These are phyloP conservation scores for Tuber melanosporum DNA, from an alignment of 495 filamentous ascomycete species.

Conservation along the genomic window DNA sequence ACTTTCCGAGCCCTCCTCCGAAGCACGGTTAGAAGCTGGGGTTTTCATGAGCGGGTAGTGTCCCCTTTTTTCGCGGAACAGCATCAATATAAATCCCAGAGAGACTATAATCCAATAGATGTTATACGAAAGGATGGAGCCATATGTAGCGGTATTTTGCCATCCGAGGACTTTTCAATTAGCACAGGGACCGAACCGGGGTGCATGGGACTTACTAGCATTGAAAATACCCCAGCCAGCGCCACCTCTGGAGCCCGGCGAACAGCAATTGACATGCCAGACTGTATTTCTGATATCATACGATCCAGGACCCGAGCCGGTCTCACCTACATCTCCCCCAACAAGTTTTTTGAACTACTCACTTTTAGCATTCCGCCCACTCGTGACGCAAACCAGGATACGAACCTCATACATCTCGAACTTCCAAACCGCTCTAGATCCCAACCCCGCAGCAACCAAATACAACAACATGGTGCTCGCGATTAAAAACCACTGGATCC, in stretches of 20 bases:
- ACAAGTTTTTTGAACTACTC: slow-evolving; percentile 42
- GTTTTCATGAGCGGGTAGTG: slow-evolving; percentile 56
- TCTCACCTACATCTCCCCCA: slow-evolving; percentile 68
- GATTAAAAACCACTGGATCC: slow-evolving; percentile 62
- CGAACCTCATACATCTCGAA: slow-evolving; percentile 49
- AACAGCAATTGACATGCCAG: slow-evolving; percentile 93
- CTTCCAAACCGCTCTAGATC: slow-evolving; percentile 59
- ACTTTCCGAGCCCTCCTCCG: slow-evolving; percentile 2
- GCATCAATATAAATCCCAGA: slow-evolving; percentile 54
- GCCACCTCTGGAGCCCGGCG: slow-evolving; percentile 61
- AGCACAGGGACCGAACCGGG: slow-evolving; percentile 9
- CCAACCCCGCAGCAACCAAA: slow-evolving; percentile 62
- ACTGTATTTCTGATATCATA: slow-evolving; percentile 80
- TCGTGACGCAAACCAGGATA: not conserved
- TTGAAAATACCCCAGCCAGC: slow-evolving; percentile 91
- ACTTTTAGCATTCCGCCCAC: not conserved
- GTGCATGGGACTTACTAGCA: slow-evolving; percentile 46
- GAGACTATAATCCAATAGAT: slow-evolving; percentile 74
- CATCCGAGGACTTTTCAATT: slow-evolving; percentile 57
- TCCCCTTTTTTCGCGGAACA: slow-evolving; percentile 62
- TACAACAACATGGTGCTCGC: slow-evolving; percentile 65
- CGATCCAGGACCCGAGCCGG: slow-evolving; percentile 71
- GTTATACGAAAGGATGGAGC: slow-evolving; percentile 79
- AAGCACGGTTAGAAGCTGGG: not conserved
- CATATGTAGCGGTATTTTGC: slow-evolving; percentile 83